Percentiles rank a stretch among this genome's conserved stretches.
These are phyloP conservation scores for Albophoma yamanashiensis DNA, from an alignment of 2,329 filamentous ascomycete species.

Conservation along the genomic window DNA sequence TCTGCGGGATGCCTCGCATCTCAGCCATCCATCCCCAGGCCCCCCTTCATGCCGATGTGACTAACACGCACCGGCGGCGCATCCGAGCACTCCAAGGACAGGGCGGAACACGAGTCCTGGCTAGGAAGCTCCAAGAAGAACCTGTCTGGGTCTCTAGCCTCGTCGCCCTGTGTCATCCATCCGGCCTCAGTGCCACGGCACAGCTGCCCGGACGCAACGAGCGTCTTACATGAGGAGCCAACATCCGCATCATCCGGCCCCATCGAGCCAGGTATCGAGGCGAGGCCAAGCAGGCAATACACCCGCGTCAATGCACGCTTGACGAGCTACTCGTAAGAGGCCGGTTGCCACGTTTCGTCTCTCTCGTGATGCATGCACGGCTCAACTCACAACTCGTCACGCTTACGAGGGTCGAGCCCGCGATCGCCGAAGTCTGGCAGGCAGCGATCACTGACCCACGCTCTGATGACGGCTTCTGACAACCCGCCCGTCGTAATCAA, in stretches of 20 bases:
- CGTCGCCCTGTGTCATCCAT: background rate
- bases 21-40: background rate
- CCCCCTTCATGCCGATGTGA: background rate
- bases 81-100: background rate
- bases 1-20: background rate
- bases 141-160: background rate
- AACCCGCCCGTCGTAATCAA: background rate
- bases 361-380: background rate
- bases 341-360: background rate
- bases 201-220: background rate
- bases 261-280: background rate
- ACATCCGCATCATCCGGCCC: background rate
- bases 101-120: background rate
- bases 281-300: background rate
- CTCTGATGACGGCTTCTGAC: background rate
- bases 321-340: background rate
- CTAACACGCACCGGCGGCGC: background rate
- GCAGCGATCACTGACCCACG: background rate
- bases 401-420: background rate
- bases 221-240: background rate
- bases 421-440: background rate
- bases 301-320: background rate
- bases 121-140: slow-evolving; percentile 21
- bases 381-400: background rate
- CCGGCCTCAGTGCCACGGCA: background rate